phyloP scores from a whole-genome alignment of 1,284 basidiomycete genomes.

The Pyrrhoderma noxium region DNA sequence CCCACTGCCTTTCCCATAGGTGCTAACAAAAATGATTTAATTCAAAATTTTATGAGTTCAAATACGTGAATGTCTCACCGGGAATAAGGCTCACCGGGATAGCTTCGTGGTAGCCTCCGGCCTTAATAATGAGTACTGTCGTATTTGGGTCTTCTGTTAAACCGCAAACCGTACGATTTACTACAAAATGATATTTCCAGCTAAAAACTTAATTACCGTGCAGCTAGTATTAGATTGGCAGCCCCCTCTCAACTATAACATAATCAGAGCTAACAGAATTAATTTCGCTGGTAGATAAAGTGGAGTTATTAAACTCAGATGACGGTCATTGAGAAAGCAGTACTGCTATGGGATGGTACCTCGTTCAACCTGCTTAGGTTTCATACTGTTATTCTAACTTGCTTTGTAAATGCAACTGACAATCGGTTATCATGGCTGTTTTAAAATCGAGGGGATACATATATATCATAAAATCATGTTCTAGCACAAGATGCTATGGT shows the following conservation, averaged over 20 bases:
- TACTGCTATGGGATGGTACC: no score
- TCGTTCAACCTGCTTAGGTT: no score
- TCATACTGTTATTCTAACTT: no score
- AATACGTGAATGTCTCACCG: neutral
- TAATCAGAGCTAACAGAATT: slow-evolving; percentile 3
- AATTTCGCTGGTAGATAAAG: neutral
- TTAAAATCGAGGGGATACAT: no score
- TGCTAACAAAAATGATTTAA: neutral
- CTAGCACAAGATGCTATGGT: no score
- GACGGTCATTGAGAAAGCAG: no score
- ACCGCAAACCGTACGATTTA: no score
- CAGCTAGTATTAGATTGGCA: slow-evolving; percentile 6
- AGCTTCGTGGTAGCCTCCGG: neutral
- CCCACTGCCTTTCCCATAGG: neutral
- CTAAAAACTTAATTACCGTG: slow-evolving; percentile 4
- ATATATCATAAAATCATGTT: no score
- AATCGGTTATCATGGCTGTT: no score
- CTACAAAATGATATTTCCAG: no score
- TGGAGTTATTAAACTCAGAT: neutral
- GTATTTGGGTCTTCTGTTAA: slow-evolving; percentile 4
- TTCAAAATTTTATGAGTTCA: no score
- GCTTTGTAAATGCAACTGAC: no score
- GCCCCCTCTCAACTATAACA: slow-evolving; percentile 7
- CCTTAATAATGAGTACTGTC: slow-evolving; percentile 7
- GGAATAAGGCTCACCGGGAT: slow-evolving; percentile 8